Conservation (phyloP, 2,329 filamentous ascomycete genomes). For the Sporothrix inflata region DNA sequence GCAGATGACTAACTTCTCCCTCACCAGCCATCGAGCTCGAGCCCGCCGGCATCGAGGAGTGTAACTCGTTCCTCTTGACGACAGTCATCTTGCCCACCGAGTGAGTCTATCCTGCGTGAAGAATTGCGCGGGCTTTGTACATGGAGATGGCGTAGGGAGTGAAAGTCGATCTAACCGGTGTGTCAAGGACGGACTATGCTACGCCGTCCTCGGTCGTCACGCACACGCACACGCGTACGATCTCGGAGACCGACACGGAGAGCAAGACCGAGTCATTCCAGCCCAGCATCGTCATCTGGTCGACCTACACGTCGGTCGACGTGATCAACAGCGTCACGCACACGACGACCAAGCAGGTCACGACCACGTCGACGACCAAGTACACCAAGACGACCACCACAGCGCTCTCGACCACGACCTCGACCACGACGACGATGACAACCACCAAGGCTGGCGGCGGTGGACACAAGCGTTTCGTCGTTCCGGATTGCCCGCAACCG, state of each 20-base stretch:
- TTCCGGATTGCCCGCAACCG: background rate
- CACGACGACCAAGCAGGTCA: slow-evolving; percentile 21
- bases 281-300: slow-evolving; percentile 23
- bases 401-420: background rate
- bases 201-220: slow-evolving; percentile 3
- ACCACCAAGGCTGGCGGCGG: background rate
- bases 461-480: background rate
- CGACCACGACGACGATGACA: background rate
- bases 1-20: background rate
- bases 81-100: slow-evolving; percentile 11
- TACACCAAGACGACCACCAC: slow-evolving; percentile 9
- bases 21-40: background rate
- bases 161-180: background rate
- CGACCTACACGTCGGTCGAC: slow-evolving; percentile 24
- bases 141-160: background rate
- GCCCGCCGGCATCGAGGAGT: background rate
- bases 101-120: background rate
- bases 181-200: background rate
- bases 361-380: slow-evolving; percentile 16
- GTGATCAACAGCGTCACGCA: slow-evolving; percentile 22
- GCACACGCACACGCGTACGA: slow-evolving; percentile 7
- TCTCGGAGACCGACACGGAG: slow-evolving; percentile 22
- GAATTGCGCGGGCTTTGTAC: background rate
- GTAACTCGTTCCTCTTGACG: slow-evolving; percentile 24
- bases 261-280: slow-evolving; percentile 13